Percentiles rank a stretch among this genome's conserved stretches.
Conservation (phyloP, 768 basidiomycete genomes). For the Mycena chlorophos region DNA sequence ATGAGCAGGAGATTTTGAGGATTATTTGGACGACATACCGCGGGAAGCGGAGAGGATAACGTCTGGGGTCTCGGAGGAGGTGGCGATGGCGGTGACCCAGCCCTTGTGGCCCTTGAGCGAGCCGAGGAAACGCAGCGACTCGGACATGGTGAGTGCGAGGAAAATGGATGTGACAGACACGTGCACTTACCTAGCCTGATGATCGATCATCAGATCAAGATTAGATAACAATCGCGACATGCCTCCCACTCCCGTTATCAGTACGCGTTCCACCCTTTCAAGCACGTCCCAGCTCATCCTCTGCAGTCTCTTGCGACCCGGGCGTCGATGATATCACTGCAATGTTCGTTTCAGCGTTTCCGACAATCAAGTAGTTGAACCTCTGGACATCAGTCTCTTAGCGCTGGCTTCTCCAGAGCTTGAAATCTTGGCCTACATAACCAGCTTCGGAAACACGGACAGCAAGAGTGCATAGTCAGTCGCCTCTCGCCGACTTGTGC, state of each 20-base stretch:
- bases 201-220: not conserved
- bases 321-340: constrained; percentile 83
- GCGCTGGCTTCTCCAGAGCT: constrained; percentile 84
- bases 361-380: constrained; percentile 2
- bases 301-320: constrained; percentile 79
- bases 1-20: constrained; percentile 27
- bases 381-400: constrained; percentile 53
- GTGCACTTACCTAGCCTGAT: not conserved
- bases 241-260: constrained; percentile 60
- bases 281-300: not conserved
- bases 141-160: constrained; percentile 58
- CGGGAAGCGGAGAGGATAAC: constrained; percentile 98
- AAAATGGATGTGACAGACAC: constrained; percentile 6
- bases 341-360: constrained; percentile 48
- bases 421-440: constrained; percentile 70
- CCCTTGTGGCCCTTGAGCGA: constrained; percentile 91
- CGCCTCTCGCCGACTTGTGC: constrained; percentile 6
- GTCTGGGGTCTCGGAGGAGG: constrained; percentile 97
- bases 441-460: constrained; percentile 70
- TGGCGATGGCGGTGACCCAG: constrained; percentile 98
- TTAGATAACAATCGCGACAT: not conserved
- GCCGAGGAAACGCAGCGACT: constrained; percentile 88
- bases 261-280: constrained; percentile 39
- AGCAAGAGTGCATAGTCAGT: constrained; percentile 60
- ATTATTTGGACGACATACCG: constrained; percentile 52